A percentile compares a stretch with the other conserved stretches of the same genome.
These are phyloP conservation scores for Pichia paraexigua DNA, from an alignment of 805 yeast genomes.

Conservation along the genomic window DNA sequence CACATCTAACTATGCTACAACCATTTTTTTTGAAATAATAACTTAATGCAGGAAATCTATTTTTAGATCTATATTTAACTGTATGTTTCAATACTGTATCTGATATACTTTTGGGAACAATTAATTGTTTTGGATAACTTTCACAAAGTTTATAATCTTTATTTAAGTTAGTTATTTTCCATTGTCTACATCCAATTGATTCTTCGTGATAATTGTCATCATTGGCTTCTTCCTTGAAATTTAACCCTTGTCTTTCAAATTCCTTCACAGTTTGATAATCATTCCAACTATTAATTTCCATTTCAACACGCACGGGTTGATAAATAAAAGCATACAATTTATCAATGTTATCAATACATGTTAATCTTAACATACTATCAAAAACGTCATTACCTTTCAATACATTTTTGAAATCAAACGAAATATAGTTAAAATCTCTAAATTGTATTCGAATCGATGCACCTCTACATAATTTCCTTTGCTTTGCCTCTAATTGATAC, in stretches of 20 bases:
- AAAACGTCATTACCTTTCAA: constrained; percentile 60
- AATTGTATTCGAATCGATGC: constrained; percentile 66
- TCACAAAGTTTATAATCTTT: constrained; percentile 56
- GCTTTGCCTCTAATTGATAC: constrained; percentile 8
- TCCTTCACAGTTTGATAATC: constrained; percentile 57
- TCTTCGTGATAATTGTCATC: neutral
- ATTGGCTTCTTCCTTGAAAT: constrained; percentile 22
- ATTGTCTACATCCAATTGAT: constrained; percentile 25
- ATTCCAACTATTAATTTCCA: constrained; percentile 61
- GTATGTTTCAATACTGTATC: constrained; percentile 82
- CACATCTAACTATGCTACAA: constrained; percentile 76
- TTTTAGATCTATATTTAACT: constrained; percentile 76
- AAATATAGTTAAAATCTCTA: constrained; percentile 75
- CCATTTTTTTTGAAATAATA: constrained; percentile 65
- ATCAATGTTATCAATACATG: constrained; percentile 44
- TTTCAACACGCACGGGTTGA: constrained; percentile 65
- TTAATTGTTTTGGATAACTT: constrained; percentile 62
- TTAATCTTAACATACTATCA: constrained; percentile 60
- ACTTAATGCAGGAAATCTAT: constrained; percentile 72
- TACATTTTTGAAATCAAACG: constrained; percentile 63
- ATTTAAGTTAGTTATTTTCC: constrained; percentile 71
- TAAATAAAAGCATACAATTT: constrained; percentile 78
- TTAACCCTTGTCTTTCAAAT: constrained; percentile 58
- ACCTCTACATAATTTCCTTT: constrained; percentile 18
- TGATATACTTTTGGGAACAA: constrained; percentile 71